These are phyloP conservation scores for Aspergillus leporis DNA, from an alignment of 495 filamentous ascomycete species.

Conservation along the genomic window DNA sequence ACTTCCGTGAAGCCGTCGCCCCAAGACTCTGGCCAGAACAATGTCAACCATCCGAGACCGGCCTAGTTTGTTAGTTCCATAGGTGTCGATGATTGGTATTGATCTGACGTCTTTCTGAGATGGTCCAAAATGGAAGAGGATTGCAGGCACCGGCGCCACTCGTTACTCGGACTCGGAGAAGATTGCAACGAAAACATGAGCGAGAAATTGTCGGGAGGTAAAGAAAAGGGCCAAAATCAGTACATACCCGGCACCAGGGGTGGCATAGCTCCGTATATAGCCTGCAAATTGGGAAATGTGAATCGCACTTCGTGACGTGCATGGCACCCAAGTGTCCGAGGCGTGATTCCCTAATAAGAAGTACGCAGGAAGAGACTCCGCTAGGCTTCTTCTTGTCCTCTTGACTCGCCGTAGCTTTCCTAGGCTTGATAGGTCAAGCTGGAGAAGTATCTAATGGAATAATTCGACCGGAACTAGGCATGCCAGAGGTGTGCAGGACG, in stretches of 20 bases:
- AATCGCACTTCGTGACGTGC: not conserved
- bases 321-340: conserved; percentile 12
- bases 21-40: conserved; percentile 6
- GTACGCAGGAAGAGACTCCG: conserved; percentile 15
- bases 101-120: conserved; percentile 2
- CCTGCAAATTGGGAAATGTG: conserved; percentile 6
- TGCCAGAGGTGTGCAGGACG: not conserved
- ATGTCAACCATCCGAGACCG: conserved; percentile 1
- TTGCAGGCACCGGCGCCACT: not conserved
- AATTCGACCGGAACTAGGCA: conserved; percentile 10
- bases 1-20: conserved; percentile 8
- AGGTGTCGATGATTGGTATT: conserved; percentile 5
- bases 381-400: not conserved
- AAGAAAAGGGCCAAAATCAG: conserved; percentile 16
- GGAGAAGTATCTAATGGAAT: conserved; percentile 12
- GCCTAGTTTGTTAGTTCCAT: not conserved
- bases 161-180: conserved; percentile 3
- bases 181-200: conserved; percentile 14
- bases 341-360: conserved; percentile 11
- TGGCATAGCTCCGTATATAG: conserved; percentile 16
- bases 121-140: conserved; percentile 7
- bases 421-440: conserved; percentile 12
- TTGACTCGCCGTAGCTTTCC: conserved; percentile 10
- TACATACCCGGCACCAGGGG: conserved; percentile 15
- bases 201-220: conserved; percentile 13